Evolutionary conservation across 768 basidiomycete species (phyloP).

Genomic region (Suillus occidentalis): DNA sequence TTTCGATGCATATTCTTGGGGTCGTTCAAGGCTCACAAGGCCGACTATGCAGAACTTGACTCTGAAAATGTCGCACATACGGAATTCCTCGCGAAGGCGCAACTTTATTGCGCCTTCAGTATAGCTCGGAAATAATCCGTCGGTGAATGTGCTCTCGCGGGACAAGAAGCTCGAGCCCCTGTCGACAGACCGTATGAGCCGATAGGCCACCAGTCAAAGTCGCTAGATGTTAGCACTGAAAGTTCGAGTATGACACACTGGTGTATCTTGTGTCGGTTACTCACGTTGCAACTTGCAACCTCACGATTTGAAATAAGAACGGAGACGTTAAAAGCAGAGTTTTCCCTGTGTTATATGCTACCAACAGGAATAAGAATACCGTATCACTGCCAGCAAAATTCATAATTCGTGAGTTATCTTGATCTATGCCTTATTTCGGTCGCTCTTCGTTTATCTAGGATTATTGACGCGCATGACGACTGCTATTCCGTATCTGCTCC

Average conservation of each 20-base stretch:
- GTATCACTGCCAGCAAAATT: not conserved
- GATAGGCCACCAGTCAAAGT: not conserved
- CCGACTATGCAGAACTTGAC: no score
- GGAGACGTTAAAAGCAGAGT: not conserved
- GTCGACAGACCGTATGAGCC: not conserved
- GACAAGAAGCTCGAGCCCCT: not conserved
- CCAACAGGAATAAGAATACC: not conserved
- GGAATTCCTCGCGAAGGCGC: not conserved
- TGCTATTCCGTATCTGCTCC: constrained; percentile 49
- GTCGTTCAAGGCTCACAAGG: no score
- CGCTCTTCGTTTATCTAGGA: not conserved
- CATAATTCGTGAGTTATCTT: not conserved
- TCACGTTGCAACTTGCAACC: not conserved
- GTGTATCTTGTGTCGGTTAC: not conserved
- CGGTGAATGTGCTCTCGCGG: not conserved
- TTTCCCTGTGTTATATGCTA: not conserved
- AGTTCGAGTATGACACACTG: not conserved
- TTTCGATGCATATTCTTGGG: no score
- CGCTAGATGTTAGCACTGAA: not conserved
- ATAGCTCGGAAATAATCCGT: not conserved
- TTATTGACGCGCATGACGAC: constrained; percentile 37
- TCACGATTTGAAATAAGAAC: not conserved
- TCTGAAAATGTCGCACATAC: no score
- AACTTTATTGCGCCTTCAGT: not conserved
- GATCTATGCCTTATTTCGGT: not conserved